These are phyloP conservation scores for Xylariaceae sp. DNA, from an alignment of 2,329 filamentous ascomycete genomes.

Conservation along the genomic window DNA sequence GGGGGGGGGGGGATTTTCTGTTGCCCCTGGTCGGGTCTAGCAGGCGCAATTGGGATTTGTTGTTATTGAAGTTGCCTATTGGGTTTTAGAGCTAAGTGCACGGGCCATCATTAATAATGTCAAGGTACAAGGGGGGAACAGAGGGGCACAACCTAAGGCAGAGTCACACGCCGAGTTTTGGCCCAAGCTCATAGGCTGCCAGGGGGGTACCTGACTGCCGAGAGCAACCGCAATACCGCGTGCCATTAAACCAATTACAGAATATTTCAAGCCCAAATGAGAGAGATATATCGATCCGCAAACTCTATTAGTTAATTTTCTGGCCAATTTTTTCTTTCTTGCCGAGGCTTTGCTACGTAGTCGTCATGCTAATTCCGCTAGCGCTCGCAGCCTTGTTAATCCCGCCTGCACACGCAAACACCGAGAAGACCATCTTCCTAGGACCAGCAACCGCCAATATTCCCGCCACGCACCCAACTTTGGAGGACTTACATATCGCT, in stretches of 20 bases:
- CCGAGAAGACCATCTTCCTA: conserved; percentile 88
- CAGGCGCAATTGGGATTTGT: conserved; percentile 19
- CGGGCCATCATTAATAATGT: conserved; percentile 13
- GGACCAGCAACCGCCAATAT: conserved; percentile 64
- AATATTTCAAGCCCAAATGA: neutral
- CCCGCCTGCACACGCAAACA: conserved; percentile 63
- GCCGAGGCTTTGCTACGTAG: neutral
- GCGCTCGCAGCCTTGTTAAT: conserved; percentile 17
- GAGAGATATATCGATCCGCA: neutral
- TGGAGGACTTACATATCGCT: conserved; percentile 65
- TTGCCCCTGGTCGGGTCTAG: conserved; percentile 30
- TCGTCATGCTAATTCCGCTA: conserved; percentile 22
- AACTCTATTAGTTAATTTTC: conserved; percentile 1
- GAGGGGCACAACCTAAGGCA: no score
- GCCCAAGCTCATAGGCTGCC: no score
- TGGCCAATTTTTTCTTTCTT: conserved; percentile 1
- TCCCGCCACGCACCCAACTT: conserved; percentile 55
- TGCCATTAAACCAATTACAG: neutral
- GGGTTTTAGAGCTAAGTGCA: conserved; percentile 17
- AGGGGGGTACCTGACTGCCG: no score
- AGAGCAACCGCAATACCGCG: no score
- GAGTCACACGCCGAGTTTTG: no score
- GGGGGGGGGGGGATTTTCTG: conserved; percentile 32
- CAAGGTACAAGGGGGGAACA: neutral
- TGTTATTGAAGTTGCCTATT: conserved; percentile 24